Evolutionary conservation across 148 eudicot species (phyloP), one percentile per base, ranked within the genome.

Genomic region (Chenopodium berlandieri): DNA sequence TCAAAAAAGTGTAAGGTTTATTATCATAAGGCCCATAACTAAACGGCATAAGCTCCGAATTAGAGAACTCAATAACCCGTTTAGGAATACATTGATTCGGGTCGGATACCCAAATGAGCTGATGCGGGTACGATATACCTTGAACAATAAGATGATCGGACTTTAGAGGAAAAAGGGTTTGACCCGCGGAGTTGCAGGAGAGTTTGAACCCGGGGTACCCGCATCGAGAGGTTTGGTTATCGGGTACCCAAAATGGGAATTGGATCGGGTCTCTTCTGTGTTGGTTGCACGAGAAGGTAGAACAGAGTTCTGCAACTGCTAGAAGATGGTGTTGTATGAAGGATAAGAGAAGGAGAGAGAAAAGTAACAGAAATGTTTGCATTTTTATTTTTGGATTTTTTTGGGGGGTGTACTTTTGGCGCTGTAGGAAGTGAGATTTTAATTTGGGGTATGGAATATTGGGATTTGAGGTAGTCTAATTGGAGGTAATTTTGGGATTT

Each of bases 181-280:
- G 82, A 68, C 50, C 87, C 2, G 27, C 66, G 65, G 81, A 65
- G 76, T 88, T 83, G 88, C 98, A 93, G 22, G 84, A 75, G 62
- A 94, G 90, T 31, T 82, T 84, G 82, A 93, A 94, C 0, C 95
- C 90, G 0, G 90, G 92, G 73, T 80, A 89, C 22, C 92, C 95
- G 46, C 98, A 91, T 0, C 80, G 54, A 12, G 3, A 16, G 27
- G 85, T 4, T 34, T 83, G 90, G 60, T 66, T 68, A 32, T 4
- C 22, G 20, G 46, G 50, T 14, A 89, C 80, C 78, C 85, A 44
- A 89, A 94, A 94, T 3, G 98, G 97, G 86, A 90, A 92, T 0
- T 78, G 90, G 84, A 92, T 70, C 10, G 91, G 87, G 48, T 86
- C 88, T 63, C 17, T 30, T 3, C 19, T 27, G 71, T 34, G 58